Conservation (phyloP, 352 stramenopile genomes). For the Phytophthora sansomeana region DNA sequence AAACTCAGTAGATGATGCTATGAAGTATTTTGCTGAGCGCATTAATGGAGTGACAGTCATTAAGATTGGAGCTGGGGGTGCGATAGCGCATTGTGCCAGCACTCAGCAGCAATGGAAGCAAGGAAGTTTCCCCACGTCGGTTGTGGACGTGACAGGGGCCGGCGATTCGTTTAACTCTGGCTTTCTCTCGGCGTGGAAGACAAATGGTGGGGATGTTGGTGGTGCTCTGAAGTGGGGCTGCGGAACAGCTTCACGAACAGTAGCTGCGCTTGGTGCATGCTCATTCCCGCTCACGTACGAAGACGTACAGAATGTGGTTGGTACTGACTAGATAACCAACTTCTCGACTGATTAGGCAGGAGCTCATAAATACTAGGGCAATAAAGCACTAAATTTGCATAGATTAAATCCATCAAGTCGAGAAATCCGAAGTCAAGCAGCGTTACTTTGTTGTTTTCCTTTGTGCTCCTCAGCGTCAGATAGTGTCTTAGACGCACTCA, state of each 20-base stretch:
- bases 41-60: conserved; percentile 68
- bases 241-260: conserved; percentile 67
- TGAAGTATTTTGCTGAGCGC: conserved; percentile 54
- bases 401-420: background rate
- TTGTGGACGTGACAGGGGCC: conserved; percentile 86
- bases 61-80: conserved; percentile 74
- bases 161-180: conserved; percentile 90
- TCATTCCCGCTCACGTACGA: conserved; percentile 48
- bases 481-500: background rate
- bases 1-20: conserved; percentile 57
- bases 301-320: conserved; percentile 56
- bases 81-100: conserved; percentile 54
- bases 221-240: conserved; percentile 73
- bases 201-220: conserved; percentile 48
- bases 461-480: conserved; percentile 1
- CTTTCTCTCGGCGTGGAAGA: conserved; percentile 78
- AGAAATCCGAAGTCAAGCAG: conserved; percentile 13
- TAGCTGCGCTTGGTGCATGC: conserved; percentile 65
- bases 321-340: conserved; percentile 5
- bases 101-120: conserved; percentile 54
- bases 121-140: conserved; percentile 53
- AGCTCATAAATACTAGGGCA: background rate
- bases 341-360: no score
- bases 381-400: background rate
- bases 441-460: conserved; percentile 22